phyloP scores from a whole-genome alignment of 108 stramenopile species.

The Epipyxis sp. region DNA sequence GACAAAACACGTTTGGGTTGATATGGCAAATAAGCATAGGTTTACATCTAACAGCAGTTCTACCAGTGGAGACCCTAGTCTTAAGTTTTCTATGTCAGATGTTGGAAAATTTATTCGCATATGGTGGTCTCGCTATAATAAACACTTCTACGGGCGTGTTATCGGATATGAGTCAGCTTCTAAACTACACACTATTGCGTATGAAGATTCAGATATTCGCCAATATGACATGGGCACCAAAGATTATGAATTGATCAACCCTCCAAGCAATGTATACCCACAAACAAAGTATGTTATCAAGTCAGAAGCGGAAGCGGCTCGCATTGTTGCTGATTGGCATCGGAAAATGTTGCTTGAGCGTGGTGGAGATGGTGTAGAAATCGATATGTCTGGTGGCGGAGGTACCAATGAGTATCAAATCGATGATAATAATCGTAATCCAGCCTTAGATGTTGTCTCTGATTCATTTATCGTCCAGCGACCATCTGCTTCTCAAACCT shows the following conservation, averaged over 20 bases:
- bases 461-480: neutral
- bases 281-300: neutral
- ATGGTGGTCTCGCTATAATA: conserved; percentile 26
- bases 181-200: conserved; percentile 6
- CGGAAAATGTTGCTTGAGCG: neutral
- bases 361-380: neutral
- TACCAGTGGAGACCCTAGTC: too few species aligned
- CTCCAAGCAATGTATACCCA: neutral
- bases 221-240: neutral
- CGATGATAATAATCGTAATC: neutral
- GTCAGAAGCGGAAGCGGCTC: neutral
- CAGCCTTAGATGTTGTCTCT: neutral
- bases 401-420: too few species aligned
- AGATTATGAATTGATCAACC: conserved; percentile 14
- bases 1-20: neutral
- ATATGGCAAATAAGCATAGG: neutral
- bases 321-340: conserved; percentile 18
- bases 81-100: neutral
- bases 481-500: neutral
- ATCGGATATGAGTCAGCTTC: neutral
- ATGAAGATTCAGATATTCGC: conserved; percentile 23
- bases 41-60: neutral
- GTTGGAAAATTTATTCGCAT: conserved; percentile 22
- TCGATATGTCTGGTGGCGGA: neutral
- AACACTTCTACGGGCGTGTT: conserved; percentile 6